Evolutionary conservation across 2,329 filamentous ascomycete genomes (phyloP), one percentile per base, ranked within the genome.

Genomic region (Spiromastix sp.): DNA sequence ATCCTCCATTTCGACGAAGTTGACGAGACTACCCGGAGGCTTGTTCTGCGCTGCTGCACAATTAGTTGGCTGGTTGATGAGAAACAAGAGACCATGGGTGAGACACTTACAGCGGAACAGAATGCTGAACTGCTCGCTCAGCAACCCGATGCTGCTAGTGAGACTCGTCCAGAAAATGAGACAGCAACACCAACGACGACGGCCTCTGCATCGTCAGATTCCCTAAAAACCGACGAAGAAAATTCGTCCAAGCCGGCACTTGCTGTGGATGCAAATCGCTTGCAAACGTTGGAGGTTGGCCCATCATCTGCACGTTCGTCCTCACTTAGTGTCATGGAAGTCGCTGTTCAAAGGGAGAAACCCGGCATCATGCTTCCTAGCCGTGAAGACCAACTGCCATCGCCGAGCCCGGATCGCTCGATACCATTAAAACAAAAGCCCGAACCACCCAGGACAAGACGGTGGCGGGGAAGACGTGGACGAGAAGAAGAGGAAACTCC

Each of bases 351-450:
- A 29, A 84, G 72, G 55, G 85, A 89, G 59, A 86, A 83, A 55
- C 85, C 85, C 0, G 85, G 82, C 1, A 76, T 89, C 15, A 78
- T 86, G 49, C 86, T 85, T 12, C 85, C 84, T 4, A 85, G 83
- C 52, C 71, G 79, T 30, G 60, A 56, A 38, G 51, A 58, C 30
- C 75, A 52, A 34, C 16, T 13, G 10, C 15, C 29, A 3, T 7
- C n/a, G n/a, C n/a, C n/a, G 21, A 11, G 13, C 17, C 27, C 27
- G 18, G 20, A 22, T 10, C 18, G 26, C n/a, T 15, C 37, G 16
- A 34, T 34, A 32, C 34, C 4, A 32, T 40, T 47, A 22, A 60
- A 59, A 43, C 37, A 55, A 30, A 61, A 59, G 40, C 59, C 59
- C n/a, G 51, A 56, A 15, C 59, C 58, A 3, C 63, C 63, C 3